A percentile compares a stretch with the other conserved stretches of the same genome.
phyloP scores from a whole-genome alignment of 352 stramenopile species.

The Phytophthora aleatoria region DNA sequence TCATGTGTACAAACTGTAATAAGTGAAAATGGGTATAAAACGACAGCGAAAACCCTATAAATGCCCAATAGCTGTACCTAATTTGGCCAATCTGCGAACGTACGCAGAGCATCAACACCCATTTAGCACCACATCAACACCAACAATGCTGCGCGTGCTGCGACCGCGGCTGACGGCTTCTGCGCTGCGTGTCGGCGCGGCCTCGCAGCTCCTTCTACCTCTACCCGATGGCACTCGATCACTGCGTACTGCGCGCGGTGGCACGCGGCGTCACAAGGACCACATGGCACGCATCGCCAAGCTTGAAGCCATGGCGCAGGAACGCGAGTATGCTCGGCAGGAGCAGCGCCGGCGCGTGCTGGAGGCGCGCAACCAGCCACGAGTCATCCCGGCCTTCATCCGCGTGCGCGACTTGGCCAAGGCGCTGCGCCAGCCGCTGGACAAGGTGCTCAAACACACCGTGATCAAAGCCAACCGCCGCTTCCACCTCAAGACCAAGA shows the following conservation, averaged over 20 bases:
- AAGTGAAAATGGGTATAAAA: background rate
- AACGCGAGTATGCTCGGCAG: conserved; percentile 13
- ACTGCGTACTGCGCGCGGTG: conserved; percentile 38
- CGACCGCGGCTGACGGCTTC: conserved; percentile 11
- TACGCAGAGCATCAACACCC: background rate
- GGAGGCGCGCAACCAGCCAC: conserved; percentile 27
- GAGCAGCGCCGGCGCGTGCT: conserved; percentile 30
- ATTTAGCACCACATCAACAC: background rate
- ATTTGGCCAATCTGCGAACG: background rate
- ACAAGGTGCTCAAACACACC: conserved; percentile 74
- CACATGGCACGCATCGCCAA: conserved; percentile 24
- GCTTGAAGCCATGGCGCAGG: conserved; percentile 14
- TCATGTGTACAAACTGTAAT: conserved; percentile 10
- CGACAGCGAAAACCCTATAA: background rate
- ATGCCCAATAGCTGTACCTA: background rate
- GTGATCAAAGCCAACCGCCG: conserved; percentile 61
- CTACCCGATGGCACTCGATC: conserved; percentile 12
- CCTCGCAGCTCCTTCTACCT: background rate
- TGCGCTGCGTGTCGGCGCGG: conserved; percentile 7
- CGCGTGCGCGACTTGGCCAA: conserved; percentile 82
- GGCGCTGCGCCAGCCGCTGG: conserved; percentile 58
- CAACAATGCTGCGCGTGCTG: conserved; percentile 21
- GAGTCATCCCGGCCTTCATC: conserved; percentile 51
- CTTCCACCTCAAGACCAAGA: conserved; percentile 51
- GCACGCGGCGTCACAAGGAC: conserved; percentile 29